Evolutionary conservation across 208 protist genomes (phyloP), one percentile per base, ranked within the genome.

Genomic region (Angomonas desouzai): DNA sequence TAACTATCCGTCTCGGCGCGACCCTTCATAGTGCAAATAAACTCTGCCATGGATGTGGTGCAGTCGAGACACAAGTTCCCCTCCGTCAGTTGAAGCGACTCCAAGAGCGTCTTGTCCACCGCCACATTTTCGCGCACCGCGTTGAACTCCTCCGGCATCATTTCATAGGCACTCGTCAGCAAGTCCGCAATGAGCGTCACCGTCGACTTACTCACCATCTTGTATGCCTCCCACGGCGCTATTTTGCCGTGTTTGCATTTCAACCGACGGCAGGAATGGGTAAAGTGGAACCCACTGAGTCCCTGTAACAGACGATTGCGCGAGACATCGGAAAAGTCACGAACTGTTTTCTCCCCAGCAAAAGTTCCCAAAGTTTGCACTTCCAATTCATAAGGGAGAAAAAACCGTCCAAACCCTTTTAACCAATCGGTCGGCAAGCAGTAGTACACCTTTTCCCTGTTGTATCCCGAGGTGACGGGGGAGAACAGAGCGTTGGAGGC

Each of bases 371-470:
- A 57, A 3, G 10, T 7, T 23, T 32, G 22, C 25, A 57, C 51
- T 4, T 57, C 51, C 51, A 57, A 3, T 18, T 16, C 9, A 25
- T 11, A 25, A 9, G 77, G 81, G 7, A 90, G 47, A 43, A 94
- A 91, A 25, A 65, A 68, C 13, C 81, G 75, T 22, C 88, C 88
- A 22, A 91, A 56, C n/a, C 70, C 34, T 40, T 72, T 61, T 49
- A 94, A 53, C 85, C 85, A 94, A 32, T 48, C 60, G 9, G 76
- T 77, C n/a, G 88, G 88, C 43, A 94, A 20, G 7, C 74, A 72
- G 72, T 83, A 81, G 13, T 70, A 57, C 28, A 36, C 36, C 63
- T 30, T n/a, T 4, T 55, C n/a, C 2, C 29, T 20, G 20, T 11
- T 40, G 6, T 43, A 23, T 18, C 18, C 20, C 30, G 28, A 28